phyloP scores from a whole-genome alignment of 192 early-diverging fungal genomes.

The Linnemannia schmuckeri region DNA sequence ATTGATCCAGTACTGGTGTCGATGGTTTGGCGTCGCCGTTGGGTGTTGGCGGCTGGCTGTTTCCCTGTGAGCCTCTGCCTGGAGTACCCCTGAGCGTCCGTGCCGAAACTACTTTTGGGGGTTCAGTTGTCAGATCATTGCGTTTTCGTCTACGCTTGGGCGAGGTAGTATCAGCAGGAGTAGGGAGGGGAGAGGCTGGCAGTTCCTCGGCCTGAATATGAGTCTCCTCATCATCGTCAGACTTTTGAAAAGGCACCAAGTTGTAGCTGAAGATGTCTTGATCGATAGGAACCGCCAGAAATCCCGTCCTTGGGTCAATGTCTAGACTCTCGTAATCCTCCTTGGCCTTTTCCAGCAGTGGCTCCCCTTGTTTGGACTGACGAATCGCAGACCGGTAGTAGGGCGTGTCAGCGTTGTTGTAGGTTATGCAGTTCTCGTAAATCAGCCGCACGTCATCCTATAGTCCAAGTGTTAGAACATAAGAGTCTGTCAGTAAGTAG shows the following conservation, averaged over 20 bases:
- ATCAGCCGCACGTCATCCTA: slow-evolving; percentile 80
- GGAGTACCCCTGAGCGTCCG: slow-evolving; percentile 26
- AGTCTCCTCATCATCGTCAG: slow-evolving; percentile 21
- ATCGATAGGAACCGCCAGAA: slow-evolving; percentile 60
- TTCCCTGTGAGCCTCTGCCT: slow-evolving; percentile 6
- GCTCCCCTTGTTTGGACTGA: slow-evolving; percentile 59
- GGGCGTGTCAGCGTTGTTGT: slow-evolving; percentile 80
- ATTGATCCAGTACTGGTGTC: slow-evolving; percentile 10
- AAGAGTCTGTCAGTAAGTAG: not conserved
- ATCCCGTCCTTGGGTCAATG: slow-evolving; percentile 54
- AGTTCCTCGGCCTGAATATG: not conserved
- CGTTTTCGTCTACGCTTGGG: not conserved
- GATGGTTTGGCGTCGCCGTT: not conserved
- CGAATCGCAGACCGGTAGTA: slow-evolving; percentile 77
- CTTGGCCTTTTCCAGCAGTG: slow-evolving; percentile 58
- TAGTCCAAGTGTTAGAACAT: not conserved
- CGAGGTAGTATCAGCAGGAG: not conserved
- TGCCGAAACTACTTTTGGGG: slow-evolving; percentile 6
- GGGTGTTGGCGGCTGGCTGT: not conserved
- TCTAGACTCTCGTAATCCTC: slow-evolving; percentile 58
- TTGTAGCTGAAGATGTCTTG: slow-evolving; percentile 67
- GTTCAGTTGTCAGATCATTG: not conserved
- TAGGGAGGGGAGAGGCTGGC: not conserved
- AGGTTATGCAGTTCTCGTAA: slow-evolving; percentile 79
- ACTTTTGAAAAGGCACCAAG: slow-evolving; percentile 39